Evolutionary conservation across 1,284 basidiomycete species (phyloP).

Genomic region (Spongispora temasekensis): DNA sequence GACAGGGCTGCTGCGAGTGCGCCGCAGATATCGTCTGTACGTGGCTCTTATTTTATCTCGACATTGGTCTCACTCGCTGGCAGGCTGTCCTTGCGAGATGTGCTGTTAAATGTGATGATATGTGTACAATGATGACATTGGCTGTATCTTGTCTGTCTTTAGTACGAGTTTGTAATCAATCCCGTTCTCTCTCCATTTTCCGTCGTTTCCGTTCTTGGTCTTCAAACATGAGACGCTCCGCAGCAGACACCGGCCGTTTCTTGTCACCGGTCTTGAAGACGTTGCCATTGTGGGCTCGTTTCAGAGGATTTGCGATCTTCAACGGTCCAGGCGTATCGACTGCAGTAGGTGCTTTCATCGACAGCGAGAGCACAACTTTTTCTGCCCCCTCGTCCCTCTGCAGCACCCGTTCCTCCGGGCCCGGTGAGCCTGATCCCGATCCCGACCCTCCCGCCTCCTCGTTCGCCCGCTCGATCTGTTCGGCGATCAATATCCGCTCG

Average conservation of each 20-base stretch:
- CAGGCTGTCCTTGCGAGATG: slow-evolving; percentile 38
- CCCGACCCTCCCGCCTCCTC: slow-evolving; percentile 44
- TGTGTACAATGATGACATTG: too few relatives aligned
- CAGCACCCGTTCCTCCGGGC: slow-evolving; percentile 58
- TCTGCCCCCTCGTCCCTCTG: slow-evolving; percentile 74
- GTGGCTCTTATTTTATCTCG: not conserved
- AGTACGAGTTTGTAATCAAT: too few relatives aligned
- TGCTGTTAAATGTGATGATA: slow-evolving; percentile 29
- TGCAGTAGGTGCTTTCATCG: slow-evolving; percentile 46
- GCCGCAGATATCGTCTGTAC: slow-evolving; percentile 32
- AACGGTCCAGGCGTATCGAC: slow-evolving; percentile 23
- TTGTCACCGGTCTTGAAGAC: slow-evolving; percentile 68
- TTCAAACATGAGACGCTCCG: slow-evolving; percentile 84
- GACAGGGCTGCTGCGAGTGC: slow-evolving; percentile 34
- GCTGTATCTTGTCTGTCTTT: too few relatives aligned
- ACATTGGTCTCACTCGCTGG: slow-evolving; percentile 6
- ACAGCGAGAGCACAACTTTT: slow-evolving; percentile 72
- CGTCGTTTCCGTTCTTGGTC: slow-evolving; percentile 84
- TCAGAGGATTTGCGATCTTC: too few relatives aligned
- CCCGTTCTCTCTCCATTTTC: slow-evolving; percentile 67
- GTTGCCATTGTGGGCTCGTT: slow-evolving; percentile 74
- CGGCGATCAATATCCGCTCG: slow-evolving; percentile 85
- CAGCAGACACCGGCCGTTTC: slow-evolving; percentile 70
- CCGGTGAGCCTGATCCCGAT: slow-evolving; percentile 40
- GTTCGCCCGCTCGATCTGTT: slow-evolving; percentile 90